Base-by-base conservation (phyloP, 768 basidiomycete species). In the Mycena kentingensis region DNA sequence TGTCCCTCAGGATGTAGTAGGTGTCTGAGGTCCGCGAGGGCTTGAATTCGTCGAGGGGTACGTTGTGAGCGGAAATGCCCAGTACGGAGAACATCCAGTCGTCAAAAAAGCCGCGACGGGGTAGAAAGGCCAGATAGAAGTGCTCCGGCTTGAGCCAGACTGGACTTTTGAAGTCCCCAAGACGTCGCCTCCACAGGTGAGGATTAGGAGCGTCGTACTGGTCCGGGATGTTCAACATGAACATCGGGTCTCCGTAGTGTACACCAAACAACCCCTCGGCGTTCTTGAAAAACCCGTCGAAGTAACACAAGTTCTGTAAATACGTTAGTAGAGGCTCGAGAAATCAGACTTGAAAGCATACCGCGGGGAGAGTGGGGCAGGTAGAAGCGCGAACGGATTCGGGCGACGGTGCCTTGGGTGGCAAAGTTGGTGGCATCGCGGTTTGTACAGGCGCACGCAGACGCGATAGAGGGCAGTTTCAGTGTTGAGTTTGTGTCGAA, bases 181-280 rank as follows among this genome's bases (percentile, higher is more conserved):
- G 18, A 11, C 18, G 41, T 29, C 49, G 49, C 5, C 34, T 24
- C 37, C 49, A 49, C 29, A 35, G 42, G 35, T 49, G 47, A 38
- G 55, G 55, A 25, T 41, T 43, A 28, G 47, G 3, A 16, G 51
- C 41, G 4, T 55, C 32, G 37, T 43, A 29, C 34, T 39, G 46
- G 24, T 19, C 2, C 10, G 55, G 55, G 25, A 57, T 57, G n/a
- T 36, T 31, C 10, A 57, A 51, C 19, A 57, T 25, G 38, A 57
- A 52, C 25, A 2, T 5, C 31, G 51, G 55, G 41, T 52, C 42
- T 15, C 51, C 55, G 27, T 32, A 57, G 43, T 57, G 55, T 22
- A 49, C 55, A 46, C 55, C 55, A 46, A 57, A 57, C 15, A 57
- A 28, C 21, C 55, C 55, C 51, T 49, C 31, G 12, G n/a, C 5